Conservation (phyloP, 2,329 filamentous ascomycete species). For the Microcyclospora pomicola region DNA sequence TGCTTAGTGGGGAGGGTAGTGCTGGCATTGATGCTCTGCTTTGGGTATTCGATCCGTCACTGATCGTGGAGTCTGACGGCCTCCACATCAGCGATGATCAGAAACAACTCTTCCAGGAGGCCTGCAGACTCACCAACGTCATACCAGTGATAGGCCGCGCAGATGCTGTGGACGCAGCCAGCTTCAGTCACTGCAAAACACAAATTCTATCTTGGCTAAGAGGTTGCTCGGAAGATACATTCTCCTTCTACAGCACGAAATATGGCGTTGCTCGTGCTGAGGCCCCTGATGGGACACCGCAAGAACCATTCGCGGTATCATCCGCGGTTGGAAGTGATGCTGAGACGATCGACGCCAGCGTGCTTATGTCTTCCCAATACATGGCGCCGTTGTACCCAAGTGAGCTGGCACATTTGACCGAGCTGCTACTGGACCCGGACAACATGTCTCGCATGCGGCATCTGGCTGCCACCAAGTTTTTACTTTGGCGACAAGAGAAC, state of each 20-base stretch:
- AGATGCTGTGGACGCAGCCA: conserved; percentile 39
- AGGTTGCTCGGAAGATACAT: neutral
- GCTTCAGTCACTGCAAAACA: conserved; percentile 5
- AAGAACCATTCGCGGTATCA: conserved; percentile 58
- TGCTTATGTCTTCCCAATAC: conserved; percentile 87
- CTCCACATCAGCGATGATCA: conserved; percentile 5
- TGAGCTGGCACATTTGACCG: conserved; percentile 57
- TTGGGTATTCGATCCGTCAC: conserved; percentile 60
- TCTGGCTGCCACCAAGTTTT: conserved; percentile 65
- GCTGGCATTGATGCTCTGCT: conserved; percentile 73
- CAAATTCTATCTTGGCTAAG: conserved; percentile 4
- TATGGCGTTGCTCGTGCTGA: neutral
- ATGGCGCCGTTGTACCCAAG: conserved; percentile 64
- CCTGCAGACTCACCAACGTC: conserved; percentile 66
- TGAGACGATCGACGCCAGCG: conserved; percentile 80
- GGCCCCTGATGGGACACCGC: neutral
- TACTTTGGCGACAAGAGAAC: conserved; percentile 47
- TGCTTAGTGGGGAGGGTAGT: conserved; percentile 71
- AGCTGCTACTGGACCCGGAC: conserved; percentile 61
- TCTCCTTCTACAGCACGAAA: conserved; percentile 3
- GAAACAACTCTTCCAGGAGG: conserved; percentile 16
- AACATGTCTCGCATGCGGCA: conserved; percentile 73
- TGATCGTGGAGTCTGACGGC: conserved; percentile 1
- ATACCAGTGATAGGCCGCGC: conserved; percentile 68
- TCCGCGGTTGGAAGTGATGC: conserved; percentile 56